A percentile compares a stretch with the other conserved stretches of the same genome.
Evolutionary conservation across 768 basidiomycete species (phyloP).

Genomic region (Lactarius evosmus): DNA sequence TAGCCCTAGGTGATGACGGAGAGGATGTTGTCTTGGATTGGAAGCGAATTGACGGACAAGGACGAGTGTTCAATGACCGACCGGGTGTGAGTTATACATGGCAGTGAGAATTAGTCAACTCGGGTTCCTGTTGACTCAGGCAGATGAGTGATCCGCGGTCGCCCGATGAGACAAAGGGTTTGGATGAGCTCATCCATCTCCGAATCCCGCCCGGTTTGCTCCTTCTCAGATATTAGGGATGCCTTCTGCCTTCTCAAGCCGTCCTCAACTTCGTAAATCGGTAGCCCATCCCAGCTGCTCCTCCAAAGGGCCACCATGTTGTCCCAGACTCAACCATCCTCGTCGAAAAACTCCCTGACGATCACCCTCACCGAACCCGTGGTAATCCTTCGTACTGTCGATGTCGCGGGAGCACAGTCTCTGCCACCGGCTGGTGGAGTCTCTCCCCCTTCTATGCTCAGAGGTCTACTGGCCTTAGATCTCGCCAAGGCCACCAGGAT

Average conservation of each 20-base stretch:
- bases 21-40: slow-evolving; percentile 6
- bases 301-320: not conserved
- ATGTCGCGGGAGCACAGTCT: slow-evolving; percentile 35
- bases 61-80: slow-evolving; percentile 15
- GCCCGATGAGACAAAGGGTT: not conserved
- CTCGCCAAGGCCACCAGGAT: slow-evolving; percentile 79
- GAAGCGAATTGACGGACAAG: slow-evolving; percentile 8
- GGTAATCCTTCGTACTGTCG: slow-evolving; percentile 48
- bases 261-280: not conserved
- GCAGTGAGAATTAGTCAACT: not conserved
- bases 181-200: not conserved
- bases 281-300: not conserved
- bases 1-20: not conserved
- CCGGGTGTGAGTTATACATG: slow-evolving; percentile 1
- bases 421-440: slow-evolving; percentile 31
- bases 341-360: slow-evolving; percentile 37
- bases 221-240: not conserved
- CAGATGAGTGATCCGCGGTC: not conserved
- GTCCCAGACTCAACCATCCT: slow-evolving; percentile 30
- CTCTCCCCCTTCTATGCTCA: slow-evolving; percentile 53
- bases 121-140: not conserved
- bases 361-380: slow-evolving; percentile 57
- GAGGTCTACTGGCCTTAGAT: slow-evolving; percentile 62
- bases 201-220: not conserved
- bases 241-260: not conserved